Evolutionary conservation across 164 flowering plant species (phyloP), one percentile per base, ranked within the genome.

Genomic region (Cinnamomum micranthum): DNA sequence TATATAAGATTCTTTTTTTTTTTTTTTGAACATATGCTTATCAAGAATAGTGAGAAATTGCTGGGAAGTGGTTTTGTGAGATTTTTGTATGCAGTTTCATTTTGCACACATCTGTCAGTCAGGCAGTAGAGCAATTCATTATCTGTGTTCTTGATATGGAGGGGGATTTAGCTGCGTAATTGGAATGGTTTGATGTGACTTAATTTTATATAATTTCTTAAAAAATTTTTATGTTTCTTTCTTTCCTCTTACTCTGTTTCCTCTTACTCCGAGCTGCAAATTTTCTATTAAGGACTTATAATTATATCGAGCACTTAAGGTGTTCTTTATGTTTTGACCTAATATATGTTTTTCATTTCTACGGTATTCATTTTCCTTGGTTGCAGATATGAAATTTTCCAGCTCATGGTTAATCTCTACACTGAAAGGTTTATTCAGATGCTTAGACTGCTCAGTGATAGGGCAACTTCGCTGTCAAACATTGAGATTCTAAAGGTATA

Each of bases 341-440:
- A 68, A 28, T 68, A 41, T 6, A 6, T 41, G 15, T 68, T 13
- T 33, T 17, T 68, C 50, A 19, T 19, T 68, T 17, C 22, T 47
- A 9, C 28, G 51, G 17, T 19, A n/a, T n/a, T 50, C 55, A 69
- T 69, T 51, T 59, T 62, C 72, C 28, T 2, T 80, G 12, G 33
- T 74, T 65, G 81, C 92, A 96, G 99, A 87, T 96, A 94, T 82
- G 98, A 94, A 81, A 90, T 96, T 77, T 96, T 96, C 85, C 98
- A 96, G 76, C 92, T 96, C 79, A 90, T 96, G 99, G 99, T 96
- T 66, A 96, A 96, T 82, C 88, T 96, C 62, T 96, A 96, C 77
- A 92, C 99, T 13, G 98, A 96, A 89, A 84, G 99, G 84, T 96
- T 96, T 79, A 91, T 89, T 86, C 98, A 96, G 83, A 89, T 93